Percentiles rank a stretch among this genome's conserved stretches.
Evolutionary conservation across 495 filamentous ascomycete genomes (phyloP).

Genomic region (Xylaria acuta): DNA sequence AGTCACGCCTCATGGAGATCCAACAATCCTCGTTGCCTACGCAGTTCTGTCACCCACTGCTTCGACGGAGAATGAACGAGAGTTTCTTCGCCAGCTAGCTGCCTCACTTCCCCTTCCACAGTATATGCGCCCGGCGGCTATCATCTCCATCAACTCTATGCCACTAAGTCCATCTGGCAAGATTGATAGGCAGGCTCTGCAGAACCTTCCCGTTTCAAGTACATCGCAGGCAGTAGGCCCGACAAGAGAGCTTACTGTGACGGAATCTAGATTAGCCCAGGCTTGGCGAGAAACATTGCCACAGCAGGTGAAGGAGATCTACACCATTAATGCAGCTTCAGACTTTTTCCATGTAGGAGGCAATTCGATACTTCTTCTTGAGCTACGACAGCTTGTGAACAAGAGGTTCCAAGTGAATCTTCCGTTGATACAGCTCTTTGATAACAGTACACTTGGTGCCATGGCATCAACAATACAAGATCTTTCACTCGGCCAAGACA

Average conservation of each 20-base stretch:
- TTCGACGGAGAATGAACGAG: too few relatives aligned
- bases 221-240: too few relatives aligned
- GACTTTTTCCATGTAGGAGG: not conserved
- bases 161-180: not conserved
- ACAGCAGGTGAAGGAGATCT: not conserved
- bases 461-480: not conserved
- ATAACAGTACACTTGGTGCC: not conserved
- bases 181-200: too few relatives aligned
- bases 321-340: not conserved
- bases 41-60: too few relatives aligned
- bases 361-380: not conserved
- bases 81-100: not conserved
- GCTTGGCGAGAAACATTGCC: too few relatives aligned
- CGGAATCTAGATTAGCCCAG: too few relatives aligned
- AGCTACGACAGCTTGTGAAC: too few relatives aligned
- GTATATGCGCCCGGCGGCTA: not conserved
- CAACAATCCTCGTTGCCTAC: slow-evolving; percentile 12
- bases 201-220: not conserved
- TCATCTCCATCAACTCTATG: not conserved
- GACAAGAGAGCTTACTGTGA: too few relatives aligned
- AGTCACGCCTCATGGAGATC: not conserved
- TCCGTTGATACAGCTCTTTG: not conserved
- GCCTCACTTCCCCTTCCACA: not conserved
- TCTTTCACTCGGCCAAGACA: too few relatives aligned
- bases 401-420: too few relatives aligned